These are phyloP conservation scores for Mollisiaceae sp. DNA, from an alignment of 2,329 filamentous ascomycete species.

Conservation along the genomic window DNA sequence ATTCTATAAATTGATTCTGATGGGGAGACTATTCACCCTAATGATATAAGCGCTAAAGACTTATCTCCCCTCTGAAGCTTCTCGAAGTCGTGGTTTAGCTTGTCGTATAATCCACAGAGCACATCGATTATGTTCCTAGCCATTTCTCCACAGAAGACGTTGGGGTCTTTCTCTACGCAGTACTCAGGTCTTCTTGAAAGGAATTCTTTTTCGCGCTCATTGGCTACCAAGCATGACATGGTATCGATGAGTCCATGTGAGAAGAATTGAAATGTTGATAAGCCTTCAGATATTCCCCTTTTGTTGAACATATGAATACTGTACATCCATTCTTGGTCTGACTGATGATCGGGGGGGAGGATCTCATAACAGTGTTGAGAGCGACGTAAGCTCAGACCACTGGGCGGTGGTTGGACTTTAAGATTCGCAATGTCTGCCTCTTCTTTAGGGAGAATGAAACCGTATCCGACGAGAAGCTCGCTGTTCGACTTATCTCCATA, in stretches of 20 bases:
- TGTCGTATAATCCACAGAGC: slow-evolving; percentile 27
- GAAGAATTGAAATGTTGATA: slow-evolving; percentile 26
- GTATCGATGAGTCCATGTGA: slow-evolving; percentile 38
- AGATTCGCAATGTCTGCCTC: background rate
- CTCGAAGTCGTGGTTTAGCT: slow-evolving; percentile 30
- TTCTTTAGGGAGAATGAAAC: background rate
- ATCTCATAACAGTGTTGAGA: slow-evolving; percentile 32
- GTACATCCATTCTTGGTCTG: slow-evolving; percentile 39
- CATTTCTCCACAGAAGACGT: slow-evolving; percentile 26
- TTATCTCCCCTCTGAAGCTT: background rate
- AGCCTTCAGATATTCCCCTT: background rate
- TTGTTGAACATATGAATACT: slow-evolving; percentile 16
- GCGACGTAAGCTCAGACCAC: slow-evolving; percentile 29
- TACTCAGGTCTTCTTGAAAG: slow-evolving; percentile 24
- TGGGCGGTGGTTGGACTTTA: background rate
- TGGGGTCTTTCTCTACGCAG: slow-evolving; percentile 28
- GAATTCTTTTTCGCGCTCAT: slow-evolving; percentile 30
- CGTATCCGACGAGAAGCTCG: slow-evolving; percentile 46
- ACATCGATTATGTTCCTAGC: slow-evolving; percentile 28
- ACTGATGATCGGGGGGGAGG: slow-evolving; percentile 1
- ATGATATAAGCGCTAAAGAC: background rate
- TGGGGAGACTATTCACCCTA: background rate
- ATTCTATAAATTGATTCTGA: slow-evolving; percentile 9
- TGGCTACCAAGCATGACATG: slow-evolving; percentile 38
- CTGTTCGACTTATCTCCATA: slow-evolving; percentile 80